phyloP scores from a whole-genome alignment of 2,329 filamentous ascomycete species.

The Penicillium sp. region DNA sequence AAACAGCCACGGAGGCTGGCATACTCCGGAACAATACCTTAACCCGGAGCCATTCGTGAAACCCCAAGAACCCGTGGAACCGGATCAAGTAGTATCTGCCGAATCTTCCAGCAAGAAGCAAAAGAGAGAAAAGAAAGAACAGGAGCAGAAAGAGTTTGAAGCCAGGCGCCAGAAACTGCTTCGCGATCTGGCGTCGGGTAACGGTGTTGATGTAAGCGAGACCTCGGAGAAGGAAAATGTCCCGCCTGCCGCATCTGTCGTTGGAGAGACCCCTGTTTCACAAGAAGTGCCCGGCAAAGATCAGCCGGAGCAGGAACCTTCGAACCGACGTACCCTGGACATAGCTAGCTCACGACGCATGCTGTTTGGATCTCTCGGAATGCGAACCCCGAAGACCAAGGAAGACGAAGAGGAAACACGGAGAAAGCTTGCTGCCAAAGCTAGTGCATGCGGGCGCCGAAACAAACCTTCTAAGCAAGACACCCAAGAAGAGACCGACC shows the following conservation, averaged over 20 bases:
- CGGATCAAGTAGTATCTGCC: background rate
- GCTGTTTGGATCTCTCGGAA: slow-evolving; percentile 69
- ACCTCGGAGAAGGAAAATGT: slow-evolving; percentile 34
- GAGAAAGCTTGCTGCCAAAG: slow-evolving; percentile 58
- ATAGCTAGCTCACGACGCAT: slow-evolving; percentile 65
- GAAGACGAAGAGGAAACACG: slow-evolving; percentile 66
- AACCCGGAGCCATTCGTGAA: background rate
- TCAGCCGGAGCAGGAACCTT: slow-evolving; percentile 15
- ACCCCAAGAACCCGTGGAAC: background rate
- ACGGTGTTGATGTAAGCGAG: slow-evolving; percentile 50
- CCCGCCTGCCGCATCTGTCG: slow-evolving; percentile 18
- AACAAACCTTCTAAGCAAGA: background rate
- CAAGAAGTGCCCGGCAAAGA: slow-evolving; percentile 13
- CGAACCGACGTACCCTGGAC: slow-evolving; percentile 50
- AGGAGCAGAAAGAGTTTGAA: slow-evolving; percentile 50
- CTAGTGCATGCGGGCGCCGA: slow-evolving; percentile 32
- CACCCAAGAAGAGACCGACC: background rate
- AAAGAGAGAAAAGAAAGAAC: slow-evolving; percentile 22
- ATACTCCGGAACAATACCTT: slow-evolving; percentile 19
- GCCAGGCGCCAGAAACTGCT: slow-evolving; percentile 53
- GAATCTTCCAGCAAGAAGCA: slow-evolving; percentile 17
- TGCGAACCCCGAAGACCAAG: slow-evolving; percentile 67
- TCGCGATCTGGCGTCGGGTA: slow-evolving; percentile 51
- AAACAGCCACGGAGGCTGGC: slow-evolving; percentile 25
- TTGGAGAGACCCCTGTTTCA: slow-evolving; percentile 12